Conservation (phyloP, 2,329 filamentous ascomycete species). For the Sporothrix sp. region DNA sequence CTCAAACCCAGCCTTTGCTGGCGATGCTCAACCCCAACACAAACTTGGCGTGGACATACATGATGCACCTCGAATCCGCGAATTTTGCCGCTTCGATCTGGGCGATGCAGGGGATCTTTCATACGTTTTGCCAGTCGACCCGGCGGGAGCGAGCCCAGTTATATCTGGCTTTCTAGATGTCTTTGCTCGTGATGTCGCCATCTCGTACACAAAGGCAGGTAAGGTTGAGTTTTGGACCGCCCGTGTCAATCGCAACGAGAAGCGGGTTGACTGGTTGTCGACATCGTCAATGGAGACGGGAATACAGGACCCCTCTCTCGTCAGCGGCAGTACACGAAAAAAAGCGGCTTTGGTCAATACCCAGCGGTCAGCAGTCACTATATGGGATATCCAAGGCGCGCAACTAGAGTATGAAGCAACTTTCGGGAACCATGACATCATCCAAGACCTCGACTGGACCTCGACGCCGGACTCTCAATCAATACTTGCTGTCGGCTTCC, state of each 20-base stretch:
- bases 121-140: constrained; percentile 73
- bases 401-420: constrained; percentile 73
- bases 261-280: constrained; percentile 66
- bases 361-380: constrained; percentile 64
- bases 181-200: constrained; percentile 75
- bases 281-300: constrained; percentile 76
- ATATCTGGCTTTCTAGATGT: constrained; percentile 74
- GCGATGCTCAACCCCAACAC: constrained; percentile 15
- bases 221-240: constrained; percentile 79
- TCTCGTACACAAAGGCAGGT: constrained; percentile 71
- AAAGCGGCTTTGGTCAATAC: constrained; percentile 77
- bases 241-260: constrained; percentile 51
- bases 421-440: constrained; percentile 62
- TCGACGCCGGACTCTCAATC: constrained; percentile 83
- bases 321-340: constrained; percentile 75
- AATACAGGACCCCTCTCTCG: constrained; percentile 60
- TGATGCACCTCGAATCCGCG: constrained; percentile 36
- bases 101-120: constrained; percentile 48
- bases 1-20: constrained; percentile 31
- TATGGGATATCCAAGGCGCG: constrained; percentile 79
- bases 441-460: constrained; percentile 88
- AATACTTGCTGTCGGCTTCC: constrained; percentile 84
- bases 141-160: constrained; percentile 62
- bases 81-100: constrained; percentile 65
- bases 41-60: constrained; percentile 23